These are phyloP conservation scores for Populus trichocarpa DNA, from an alignment of 441 rosid species.

Conservation along the genomic window DNA sequence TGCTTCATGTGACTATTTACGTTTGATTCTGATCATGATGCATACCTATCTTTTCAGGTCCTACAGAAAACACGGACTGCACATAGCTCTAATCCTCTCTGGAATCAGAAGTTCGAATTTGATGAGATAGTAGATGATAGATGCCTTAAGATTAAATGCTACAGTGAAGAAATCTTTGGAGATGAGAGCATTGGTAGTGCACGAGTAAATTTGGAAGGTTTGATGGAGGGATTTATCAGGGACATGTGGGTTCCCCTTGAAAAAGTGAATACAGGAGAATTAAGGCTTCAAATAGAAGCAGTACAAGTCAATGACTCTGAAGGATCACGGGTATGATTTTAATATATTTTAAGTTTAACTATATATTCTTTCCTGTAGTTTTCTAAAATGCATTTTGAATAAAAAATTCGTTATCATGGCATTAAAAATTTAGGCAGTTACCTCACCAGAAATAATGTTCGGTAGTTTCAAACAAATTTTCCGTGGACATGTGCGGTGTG, in stretches of 20 bases:
- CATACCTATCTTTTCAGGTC: slow-evolving; percentile 37
- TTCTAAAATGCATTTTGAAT: not conserved
- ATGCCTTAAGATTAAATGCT: slow-evolving; percentile 76
- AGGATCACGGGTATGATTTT: slow-evolving; percentile 53
- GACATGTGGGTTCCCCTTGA: slow-evolving; percentile 92
- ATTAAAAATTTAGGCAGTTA: not conserved
- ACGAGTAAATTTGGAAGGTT: slow-evolving; percentile 80
- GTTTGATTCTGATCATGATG: slow-evolving; percentile 2
- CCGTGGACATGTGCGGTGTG: not conserved
- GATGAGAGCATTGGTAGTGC: slow-evolving; percentile 84
- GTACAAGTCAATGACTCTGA: slow-evolving; percentile 48
- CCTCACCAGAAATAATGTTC: not conserved
- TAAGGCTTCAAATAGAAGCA: slow-evolving; percentile 82
- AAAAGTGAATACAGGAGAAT: slow-evolving; percentile 84
- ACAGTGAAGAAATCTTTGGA: slow-evolving; percentile 70
- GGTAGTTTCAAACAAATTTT: not conserved
- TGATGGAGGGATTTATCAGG: slow-evolving; percentile 58
- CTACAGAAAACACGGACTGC: slow-evolving; percentile 63
- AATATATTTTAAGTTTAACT: slow-evolving; percentile 11
- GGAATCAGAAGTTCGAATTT: slow-evolving; percentile 82
- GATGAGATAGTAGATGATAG: slow-evolving; percentile 86
- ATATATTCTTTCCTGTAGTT: not conserved
- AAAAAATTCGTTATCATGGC: not conserved
- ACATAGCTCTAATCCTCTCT: slow-evolving; percentile 40
- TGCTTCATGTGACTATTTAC: not conserved